Evolutionary conservation across 495 filamentous ascomycete genomes (phyloP), one percentile per base, ranked within the genome.

Genomic region (Amorphotheca resinae): DNA sequence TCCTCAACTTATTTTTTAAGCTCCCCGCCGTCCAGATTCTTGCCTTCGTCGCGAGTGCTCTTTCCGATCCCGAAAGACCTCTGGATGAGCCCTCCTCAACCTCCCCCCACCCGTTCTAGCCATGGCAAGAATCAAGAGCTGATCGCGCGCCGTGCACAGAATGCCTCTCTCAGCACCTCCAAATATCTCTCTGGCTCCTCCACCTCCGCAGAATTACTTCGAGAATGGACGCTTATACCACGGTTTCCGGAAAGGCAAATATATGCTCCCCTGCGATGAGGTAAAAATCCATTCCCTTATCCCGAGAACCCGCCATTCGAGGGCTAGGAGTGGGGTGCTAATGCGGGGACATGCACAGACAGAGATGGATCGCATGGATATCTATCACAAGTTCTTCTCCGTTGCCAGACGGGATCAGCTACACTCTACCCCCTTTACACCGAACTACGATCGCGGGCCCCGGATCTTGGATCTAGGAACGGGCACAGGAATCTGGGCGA

Each of bases 401-500:
- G 75, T 83, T 4, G 79, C 78, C 15, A 77, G 84, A 58, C 45
- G 67, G 43, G 66, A 79, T 49, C 59, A 66, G 50, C 61, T 78
- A 15, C 68, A 78, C 46, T 61, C 50, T 32, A 68, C 72, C 18
- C 72, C 80, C 0, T 67, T 87, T 9, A 63, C 64, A 21, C 64
- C 67, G 2, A 56, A 49, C 2, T 61, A 70, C 42, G 64, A 63
- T 1, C 15, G 14, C 8, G 46, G 34, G 22, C 61, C 64, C 4
- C 61, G 74, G 17, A 78, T 93, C 30, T 63, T 95, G 17, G 88
- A 95, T 57, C 58, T 94, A 36, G 88, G 88, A 20, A 85, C 80
- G 48, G 88, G 88, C 9, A 93, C 88, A 0, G 87, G 88, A 4
- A 89, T 94, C 36, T 95, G 88, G 88, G 72, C 77, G 16, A 88